phyloP scores from a whole-genome alignment of 768 basidiomycete genomes.

The Hygrophorus russula region DNA sequence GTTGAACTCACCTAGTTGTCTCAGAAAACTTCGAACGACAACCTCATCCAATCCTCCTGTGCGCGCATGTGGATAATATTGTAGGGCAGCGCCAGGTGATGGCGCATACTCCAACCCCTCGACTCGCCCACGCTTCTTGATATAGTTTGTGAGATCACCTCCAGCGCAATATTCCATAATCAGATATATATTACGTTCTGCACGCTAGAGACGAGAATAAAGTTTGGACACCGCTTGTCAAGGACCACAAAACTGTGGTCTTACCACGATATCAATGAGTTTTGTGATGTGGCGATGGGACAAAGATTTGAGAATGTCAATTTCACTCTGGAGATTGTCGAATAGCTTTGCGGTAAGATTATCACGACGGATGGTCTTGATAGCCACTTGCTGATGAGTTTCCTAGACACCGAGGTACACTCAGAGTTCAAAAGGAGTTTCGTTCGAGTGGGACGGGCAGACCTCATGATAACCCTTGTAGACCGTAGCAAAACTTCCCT shows the following conservation, averaged over 20 bases:
- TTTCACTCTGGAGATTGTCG: constrained; percentile 97
- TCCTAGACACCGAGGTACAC: constrained; percentile 37
- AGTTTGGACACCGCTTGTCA: neutral
- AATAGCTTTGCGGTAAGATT: constrained; percentile 86
- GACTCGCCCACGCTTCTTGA: constrained; percentile 93
- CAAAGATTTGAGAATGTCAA: constrained; percentile 89
- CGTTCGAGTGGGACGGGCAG: constrained; percentile 14
- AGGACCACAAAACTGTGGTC: constrained; percentile 10
- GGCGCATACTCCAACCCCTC: constrained; percentile 81
- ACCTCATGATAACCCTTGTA: constrained; percentile 91
- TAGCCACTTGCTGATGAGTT: constrained; percentile 70
- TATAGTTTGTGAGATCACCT: constrained; percentile 92
- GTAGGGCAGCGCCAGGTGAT: constrained; percentile 51
- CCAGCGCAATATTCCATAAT: constrained; percentile 98
- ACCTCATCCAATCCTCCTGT: constrained; percentile 86
- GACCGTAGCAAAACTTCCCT: constrained; percentile 93
- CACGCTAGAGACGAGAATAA: constrained; percentile 32
- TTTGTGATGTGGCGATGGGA: constrained; percentile 90
- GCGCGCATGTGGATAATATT: constrained; percentile 86
- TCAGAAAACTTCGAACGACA: constrained; percentile 83
- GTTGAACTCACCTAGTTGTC: constrained; percentile 64
- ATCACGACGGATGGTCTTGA: constrained; percentile 88
- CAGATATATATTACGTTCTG: constrained; percentile 77
- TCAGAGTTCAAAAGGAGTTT: neutral
- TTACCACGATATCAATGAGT: constrained; percentile 85